Evolutionary conservation across 208 protist genomes (phyloP).

Genomic region (Lotmaria passim): DNA sequence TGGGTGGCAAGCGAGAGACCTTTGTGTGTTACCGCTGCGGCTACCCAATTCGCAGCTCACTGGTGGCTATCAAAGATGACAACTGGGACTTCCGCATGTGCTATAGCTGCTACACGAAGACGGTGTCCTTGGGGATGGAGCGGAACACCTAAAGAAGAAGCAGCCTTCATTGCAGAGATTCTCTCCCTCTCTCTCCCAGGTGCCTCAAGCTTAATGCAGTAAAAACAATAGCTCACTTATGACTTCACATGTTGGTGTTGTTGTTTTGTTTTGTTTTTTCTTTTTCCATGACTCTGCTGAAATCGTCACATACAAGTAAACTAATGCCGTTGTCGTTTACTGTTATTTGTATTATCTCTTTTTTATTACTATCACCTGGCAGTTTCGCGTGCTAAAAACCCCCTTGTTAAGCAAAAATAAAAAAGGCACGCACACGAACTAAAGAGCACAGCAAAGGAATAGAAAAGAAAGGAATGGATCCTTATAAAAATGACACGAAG

Average conservation of each 20-base stretch:
- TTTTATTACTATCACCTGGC: background rate
- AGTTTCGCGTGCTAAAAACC: too few relatives aligned
- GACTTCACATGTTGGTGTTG: background rate
- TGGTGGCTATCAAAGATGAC: slow-evolving; percentile 83
- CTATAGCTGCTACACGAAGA: slow-evolving; percentile 81
- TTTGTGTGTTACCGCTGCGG: slow-evolving; percentile 89
- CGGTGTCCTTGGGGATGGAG: slow-evolving; percentile 69
- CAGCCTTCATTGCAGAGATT: background rate
- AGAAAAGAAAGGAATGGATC: too few relatives aligned
- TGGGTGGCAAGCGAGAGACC: slow-evolving; percentile 71
- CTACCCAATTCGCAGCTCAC: slow-evolving; percentile 74
- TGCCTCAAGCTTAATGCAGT: too few relatives aligned
- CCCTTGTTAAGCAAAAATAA: too few relatives aligned
- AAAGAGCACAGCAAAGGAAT: too few relatives aligned
- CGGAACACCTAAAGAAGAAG: slow-evolving; percentile 49
- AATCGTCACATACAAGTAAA: background rate
- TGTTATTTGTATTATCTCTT: background rate
- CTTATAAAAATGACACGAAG: too few relatives aligned
- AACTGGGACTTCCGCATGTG: slow-evolving; percentile 93
- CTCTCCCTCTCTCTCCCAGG: background rate
- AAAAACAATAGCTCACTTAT: too few relatives aligned
- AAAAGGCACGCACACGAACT: too few relatives aligned
- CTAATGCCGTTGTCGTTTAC: background rate
- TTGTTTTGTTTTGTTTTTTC: background rate
- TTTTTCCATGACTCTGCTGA: background rate